Evolutionary conservation across 2,329 filamentous ascomycete species (phyloP), one percentile per base, ranked within the genome.

Genomic region (Penicillium sp.): DNA sequence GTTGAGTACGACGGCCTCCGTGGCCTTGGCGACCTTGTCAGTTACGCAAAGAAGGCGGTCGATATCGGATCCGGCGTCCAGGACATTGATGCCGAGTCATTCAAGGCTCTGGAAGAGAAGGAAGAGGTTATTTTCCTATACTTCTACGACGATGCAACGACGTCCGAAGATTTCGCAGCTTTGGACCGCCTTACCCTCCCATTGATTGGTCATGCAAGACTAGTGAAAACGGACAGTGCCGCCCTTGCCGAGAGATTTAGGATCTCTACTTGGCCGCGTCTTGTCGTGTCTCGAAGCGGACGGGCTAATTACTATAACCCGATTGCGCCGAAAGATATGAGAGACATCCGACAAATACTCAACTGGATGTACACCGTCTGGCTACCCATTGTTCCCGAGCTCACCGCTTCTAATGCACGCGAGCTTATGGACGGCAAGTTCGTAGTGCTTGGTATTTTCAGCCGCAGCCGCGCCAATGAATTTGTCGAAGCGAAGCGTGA

Each of bases 101-200:
- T 99, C 73, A 89, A 91, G 75, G 88, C 89, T 64, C 82, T 99
- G 70, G 94, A 99, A 77, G 86, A 95, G 82, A 94, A 91, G 66
- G 92, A 98, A 71, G 93, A 98, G 64, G 95, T 99, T 64, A 90
- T 98, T 58, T 99, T 99, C 77, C 81, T 97, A 68, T 99, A 98
- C 81, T 96, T 98, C 78, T 99, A 97, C 78, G 95, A 99, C 74
- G 89, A 96, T 69, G 95, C 95, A 13, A 97, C 94, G 2, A 96
- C 93, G 0, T 89, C 84, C 48, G 95, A 99, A 78, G 95, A 99
- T 74, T 97, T 99, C 73, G 84, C 85, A 69, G 93, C 94, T 23
- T 82, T 99, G 48, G 92, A 98, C 66, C 88, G 93, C 45, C 81
- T 99, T 35, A 92, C 92, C 17, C 84, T 98, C 58, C 93, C 88